A percentile compares a stretch with the other conserved stretches of the same genome.
phyloP scores from a whole-genome alignment of 768 basidiomycete species.

The Leccinum truebloodii region DNA sequence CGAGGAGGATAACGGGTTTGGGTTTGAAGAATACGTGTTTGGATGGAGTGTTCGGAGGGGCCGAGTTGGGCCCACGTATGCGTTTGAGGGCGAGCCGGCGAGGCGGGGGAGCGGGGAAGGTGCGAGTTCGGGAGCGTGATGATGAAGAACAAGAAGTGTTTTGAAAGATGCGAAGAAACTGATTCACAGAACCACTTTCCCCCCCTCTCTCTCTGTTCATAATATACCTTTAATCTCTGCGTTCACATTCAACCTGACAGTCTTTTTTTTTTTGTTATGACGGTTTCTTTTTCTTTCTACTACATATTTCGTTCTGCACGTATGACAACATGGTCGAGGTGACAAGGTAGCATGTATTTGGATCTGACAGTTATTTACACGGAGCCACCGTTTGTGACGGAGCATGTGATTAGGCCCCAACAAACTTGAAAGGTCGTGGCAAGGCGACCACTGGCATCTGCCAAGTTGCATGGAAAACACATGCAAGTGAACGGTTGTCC shows the following conservation, averaged over 20 bases:
- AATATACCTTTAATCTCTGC: conserved; percentile 3
- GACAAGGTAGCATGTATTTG: conserved; percentile 13
- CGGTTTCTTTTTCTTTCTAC: background rate
- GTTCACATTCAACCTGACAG: background rate
- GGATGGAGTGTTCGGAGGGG: conserved; percentile 11
- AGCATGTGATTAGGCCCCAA: no score
- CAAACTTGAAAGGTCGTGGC: no score
- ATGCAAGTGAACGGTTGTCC: no score
- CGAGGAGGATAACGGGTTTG: conserved; percentile 15
- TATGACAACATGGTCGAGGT: conserved; percentile 8
- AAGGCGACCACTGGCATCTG: no score
- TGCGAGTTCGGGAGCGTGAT: conserved; percentile 10
- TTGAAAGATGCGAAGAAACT: background rate
- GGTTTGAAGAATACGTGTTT: conserved; percentile 19
- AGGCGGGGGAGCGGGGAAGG: conserved; percentile 8
- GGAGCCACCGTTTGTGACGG: no score
- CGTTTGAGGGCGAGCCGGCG: conserved; percentile 8
- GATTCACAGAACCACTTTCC: background rate
- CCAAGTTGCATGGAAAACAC: no score
- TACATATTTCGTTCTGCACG: conserved; percentile 6
- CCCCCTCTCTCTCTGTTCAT: background rate
- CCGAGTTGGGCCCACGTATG: background rate
- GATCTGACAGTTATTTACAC: conserved; percentile 22
- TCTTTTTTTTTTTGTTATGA: background rate
- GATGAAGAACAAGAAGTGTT: background rate